phyloP scores from a whole-genome alignment of 2,329 filamentous ascomycete species.

The Trichophaea hybrida region DNA sequence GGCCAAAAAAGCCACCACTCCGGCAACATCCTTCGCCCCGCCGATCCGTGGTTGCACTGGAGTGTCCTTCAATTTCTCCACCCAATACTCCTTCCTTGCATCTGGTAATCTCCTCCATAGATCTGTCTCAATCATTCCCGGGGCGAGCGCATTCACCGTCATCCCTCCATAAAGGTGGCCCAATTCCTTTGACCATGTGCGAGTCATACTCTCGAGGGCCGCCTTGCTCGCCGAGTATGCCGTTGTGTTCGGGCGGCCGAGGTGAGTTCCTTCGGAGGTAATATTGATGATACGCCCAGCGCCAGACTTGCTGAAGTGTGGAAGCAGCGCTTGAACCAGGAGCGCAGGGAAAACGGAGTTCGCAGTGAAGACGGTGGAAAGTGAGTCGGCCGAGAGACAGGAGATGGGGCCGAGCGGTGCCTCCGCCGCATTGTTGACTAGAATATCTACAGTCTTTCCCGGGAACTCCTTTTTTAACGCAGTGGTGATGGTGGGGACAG shows the following conservation, averaged over 20 bases:
- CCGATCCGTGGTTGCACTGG: slow-evolving; percentile 40
- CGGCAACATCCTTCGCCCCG: slow-evolving; percentile 40
- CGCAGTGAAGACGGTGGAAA: slow-evolving; percentile 40
- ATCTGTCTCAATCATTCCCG: slow-evolving; percentile 45
- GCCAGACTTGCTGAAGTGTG: slow-evolving; percentile 35
- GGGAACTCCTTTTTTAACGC: slow-evolving; percentile 22
- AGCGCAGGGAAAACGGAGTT: slow-evolving; percentile 44
- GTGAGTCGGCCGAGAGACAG: slow-evolving; percentile 36
- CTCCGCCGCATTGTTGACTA: slow-evolving; percentile 28
- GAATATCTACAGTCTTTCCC: slow-evolving; percentile 28
- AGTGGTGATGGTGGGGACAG: slow-evolving; percentile 30
- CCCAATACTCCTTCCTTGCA: slow-evolving; percentile 32
- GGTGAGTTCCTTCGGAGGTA: slow-evolving; percentile 39
- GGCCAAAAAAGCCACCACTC: slow-evolving; percentile 43
- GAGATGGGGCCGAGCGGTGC: slow-evolving; percentile 32
- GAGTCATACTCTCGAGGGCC: slow-evolving; percentile 46
- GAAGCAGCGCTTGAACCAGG: slow-evolving; percentile 40
- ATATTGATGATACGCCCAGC: slow-evolving; percentile 46
- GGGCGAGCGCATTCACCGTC: slow-evolving; percentile 47
- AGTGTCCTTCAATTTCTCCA: slow-evolving; percentile 39
- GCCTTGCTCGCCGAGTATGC: slow-evolving; percentile 46
- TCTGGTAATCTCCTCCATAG: slow-evolving; percentile 42
- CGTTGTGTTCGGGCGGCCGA: slow-evolving; percentile 22
- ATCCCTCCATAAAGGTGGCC: slow-evolving; percentile 37
- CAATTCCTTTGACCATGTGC: slow-evolving; percentile 45